Evolutionary conservation across 2,329 filamentous ascomycete genomes (phyloP).

Genomic region (Furcasterigmium furcatum): DNA sequence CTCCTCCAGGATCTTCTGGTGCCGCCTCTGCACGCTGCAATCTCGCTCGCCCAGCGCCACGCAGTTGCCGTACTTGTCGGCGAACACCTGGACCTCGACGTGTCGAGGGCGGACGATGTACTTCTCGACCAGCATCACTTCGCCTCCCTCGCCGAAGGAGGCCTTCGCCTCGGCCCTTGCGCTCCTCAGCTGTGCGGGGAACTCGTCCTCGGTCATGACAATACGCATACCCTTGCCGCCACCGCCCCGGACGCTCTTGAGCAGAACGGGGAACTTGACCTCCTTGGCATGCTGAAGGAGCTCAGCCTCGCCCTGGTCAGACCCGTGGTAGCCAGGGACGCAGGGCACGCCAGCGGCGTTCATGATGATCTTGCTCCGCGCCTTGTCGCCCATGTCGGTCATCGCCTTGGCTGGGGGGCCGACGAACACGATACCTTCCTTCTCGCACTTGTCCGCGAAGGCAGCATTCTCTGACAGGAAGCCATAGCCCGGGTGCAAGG

Average conservation of each 20-base stretch:
- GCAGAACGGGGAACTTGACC: constrained; percentile 65
- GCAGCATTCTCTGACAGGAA: constrained; percentile 91
- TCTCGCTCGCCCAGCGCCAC: constrained; percentile 86
- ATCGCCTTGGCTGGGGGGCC: constrained; percentile 82
- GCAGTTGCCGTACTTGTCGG: constrained; percentile 74
- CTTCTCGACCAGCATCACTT: constrained; percentile 80
- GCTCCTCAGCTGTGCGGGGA: constrained; percentile 65
- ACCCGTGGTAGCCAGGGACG: constrained; percentile 91
- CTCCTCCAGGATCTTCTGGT: constrained; percentile 91
- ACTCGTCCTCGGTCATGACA: constrained; percentile 65
- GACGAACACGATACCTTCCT: constrained; percentile 91
- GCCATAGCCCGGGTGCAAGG: constrained; percentile 93
- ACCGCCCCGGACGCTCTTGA: constrained; percentile 78
- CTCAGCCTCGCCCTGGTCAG: constrained; percentile 67
- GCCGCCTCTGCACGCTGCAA: constrained; percentile 80
- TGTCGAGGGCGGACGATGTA: constrained; percentile 79
- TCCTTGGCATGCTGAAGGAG: constrained; percentile 68
- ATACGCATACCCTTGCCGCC: constrained; percentile 85
- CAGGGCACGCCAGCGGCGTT: constrained; percentile 90
- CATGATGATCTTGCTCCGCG: constrained; percentile 95
- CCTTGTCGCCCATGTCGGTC: constrained; percentile 91
- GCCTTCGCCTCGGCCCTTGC: constrained; percentile 74
- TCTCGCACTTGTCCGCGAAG: constrained; percentile 84
- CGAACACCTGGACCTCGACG: constrained; percentile 89
- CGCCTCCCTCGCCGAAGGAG: constrained; percentile 75